phyloP scores from a whole-genome alignment of 768 basidiomycete genomes.

The Collybia sordida region DNA sequence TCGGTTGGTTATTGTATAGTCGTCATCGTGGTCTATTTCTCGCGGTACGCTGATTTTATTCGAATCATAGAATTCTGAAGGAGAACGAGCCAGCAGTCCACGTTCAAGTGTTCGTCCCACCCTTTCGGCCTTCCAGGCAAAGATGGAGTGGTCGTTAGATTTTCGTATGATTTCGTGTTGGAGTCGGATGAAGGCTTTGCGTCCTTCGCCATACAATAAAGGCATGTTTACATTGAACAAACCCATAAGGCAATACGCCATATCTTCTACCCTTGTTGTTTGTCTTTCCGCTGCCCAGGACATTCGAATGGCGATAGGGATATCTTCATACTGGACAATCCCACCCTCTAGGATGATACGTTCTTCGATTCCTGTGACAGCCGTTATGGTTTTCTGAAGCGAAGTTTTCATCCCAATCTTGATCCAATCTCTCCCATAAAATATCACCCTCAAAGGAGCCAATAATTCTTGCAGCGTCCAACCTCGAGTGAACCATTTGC shows the following conservation, averaged over 20 bases:
- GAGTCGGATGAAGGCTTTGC: background rate
- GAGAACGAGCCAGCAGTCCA: too few relatives aligned
- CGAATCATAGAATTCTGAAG: too few relatives aligned
- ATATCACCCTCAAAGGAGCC: background rate
- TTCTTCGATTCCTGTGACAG: background rate
- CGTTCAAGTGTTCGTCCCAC: too few relatives aligned
- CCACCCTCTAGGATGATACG: background rate
- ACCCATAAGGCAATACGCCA: constrained; percentile 3
- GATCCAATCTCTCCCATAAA: background rate
- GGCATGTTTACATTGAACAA: background rate
- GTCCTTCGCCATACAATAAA: constrained; percentile 1
- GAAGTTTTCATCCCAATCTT: background rate
- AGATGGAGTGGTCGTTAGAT: background rate
- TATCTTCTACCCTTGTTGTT: background rate
- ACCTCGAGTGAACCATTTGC: constrained; percentile 27
- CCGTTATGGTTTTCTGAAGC: background rate
- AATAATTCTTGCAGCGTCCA: constrained; percentile 2
- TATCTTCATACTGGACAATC: background rate
- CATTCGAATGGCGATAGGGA: background rate
- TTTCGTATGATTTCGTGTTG: background rate
- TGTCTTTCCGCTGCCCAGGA: background rate
- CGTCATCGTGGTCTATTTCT: too few relatives aligned
- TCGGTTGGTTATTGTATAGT: too few relatives aligned
- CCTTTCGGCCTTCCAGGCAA: background rate
- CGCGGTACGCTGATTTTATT: too few relatives aligned